Evolutionary conservation across 352 stramenopile genomes (phyloP).

Genomic region (Pythium graminicola): DNA sequence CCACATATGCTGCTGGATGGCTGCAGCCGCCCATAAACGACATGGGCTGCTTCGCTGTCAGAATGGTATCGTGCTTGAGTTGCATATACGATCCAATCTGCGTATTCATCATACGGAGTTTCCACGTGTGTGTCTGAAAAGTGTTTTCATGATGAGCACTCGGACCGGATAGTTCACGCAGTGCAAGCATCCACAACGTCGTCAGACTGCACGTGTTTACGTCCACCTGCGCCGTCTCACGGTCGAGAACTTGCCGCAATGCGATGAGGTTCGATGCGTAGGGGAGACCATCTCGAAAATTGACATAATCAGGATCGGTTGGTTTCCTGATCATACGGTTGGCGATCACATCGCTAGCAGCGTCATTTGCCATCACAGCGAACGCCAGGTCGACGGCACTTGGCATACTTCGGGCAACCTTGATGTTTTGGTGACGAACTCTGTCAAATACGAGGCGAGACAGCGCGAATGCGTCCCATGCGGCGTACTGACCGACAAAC

Average conservation of each 20-base stretch:
- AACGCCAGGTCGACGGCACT: constrained; percentile 23
- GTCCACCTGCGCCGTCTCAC: background rate
- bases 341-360: constrained; percentile 10
- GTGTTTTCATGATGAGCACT: background rate
- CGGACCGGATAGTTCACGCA: constrained; percentile 17
- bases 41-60: constrained; percentile 26
- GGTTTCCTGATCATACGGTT: constrained; percentile 13
- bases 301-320: constrained; percentile 11
- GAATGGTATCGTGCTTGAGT: constrained; percentile 25
- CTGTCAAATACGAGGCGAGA: constrained; percentile 26
- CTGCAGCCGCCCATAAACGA: constrained; percentile 17
- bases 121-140: constrained; percentile 22
- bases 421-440: constrained; percentile 8
- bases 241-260: constrained; percentile 12
- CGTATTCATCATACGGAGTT: constrained; percentile 24
- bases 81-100: constrained; percentile 23
- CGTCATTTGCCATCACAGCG: constrained; percentile 20
- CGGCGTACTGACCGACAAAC: constrained; percentile 24
- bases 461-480: constrained; percentile 30
- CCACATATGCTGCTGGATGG: constrained; percentile 22
- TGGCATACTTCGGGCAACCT: constrained; percentile 18
- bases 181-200: constrained; percentile 19
- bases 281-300: constrained; percentile 23
- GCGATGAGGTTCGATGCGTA: constrained; percentile 21
- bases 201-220: constrained; percentile 14